Percentiles rank a stretch among this genome's conserved stretches.
Evolutionary conservation across 257 asterid species (phyloP).

Genomic region (Haberlea rhodopensis): DNA sequence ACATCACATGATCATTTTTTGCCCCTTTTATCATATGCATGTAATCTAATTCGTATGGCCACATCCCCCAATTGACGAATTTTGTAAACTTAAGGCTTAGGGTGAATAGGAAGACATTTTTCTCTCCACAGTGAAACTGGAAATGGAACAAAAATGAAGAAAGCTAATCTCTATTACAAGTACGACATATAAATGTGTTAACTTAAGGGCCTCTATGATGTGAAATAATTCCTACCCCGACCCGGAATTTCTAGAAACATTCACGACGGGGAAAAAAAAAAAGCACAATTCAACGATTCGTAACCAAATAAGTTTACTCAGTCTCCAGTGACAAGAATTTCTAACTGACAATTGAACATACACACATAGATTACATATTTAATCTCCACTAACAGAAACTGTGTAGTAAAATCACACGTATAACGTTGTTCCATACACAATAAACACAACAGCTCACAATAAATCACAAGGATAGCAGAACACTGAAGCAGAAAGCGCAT

Average conservation of each 20-base stretch:
- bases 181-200: too few species aligned
- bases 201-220: too few species aligned
- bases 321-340: background rate
- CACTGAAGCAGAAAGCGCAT: background rate
- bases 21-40: too few species aligned
- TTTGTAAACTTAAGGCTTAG: too few species aligned
- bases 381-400: constrained; percentile 7
- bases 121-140: too few species aligned
- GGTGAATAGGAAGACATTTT: too few species aligned
- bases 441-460: background rate
- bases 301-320: background rate
- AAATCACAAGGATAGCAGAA: background rate
- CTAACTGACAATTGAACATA: background rate
- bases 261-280: background rate
- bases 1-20: too few species aligned
- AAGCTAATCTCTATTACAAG: too few species aligned
- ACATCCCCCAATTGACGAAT: too few species aligned
- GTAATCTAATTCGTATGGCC: too few species aligned
- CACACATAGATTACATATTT: background rate
- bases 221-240: too few species aligned
- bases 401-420: constrained; percentile 6
- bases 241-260: constrained; percentile 4
- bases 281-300: background rate
- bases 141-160: too few species aligned
- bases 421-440: constrained; percentile 11